phyloP scores from a whole-genome alignment of 208 protist genomes.

The Leishmania tropica region DNA sequence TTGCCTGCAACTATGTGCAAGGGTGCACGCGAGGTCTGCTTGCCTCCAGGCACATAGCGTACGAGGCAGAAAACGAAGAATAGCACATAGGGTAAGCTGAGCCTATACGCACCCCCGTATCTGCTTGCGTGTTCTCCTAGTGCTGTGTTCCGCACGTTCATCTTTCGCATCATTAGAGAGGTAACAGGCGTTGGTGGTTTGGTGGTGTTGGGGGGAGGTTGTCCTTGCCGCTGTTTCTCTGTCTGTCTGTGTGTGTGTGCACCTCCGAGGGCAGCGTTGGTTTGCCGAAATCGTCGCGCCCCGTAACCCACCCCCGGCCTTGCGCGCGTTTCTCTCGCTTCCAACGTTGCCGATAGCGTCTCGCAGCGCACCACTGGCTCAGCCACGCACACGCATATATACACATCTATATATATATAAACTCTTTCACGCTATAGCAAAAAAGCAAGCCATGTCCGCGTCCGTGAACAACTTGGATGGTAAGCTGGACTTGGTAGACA shows the following conservation, averaged over 20 bases:
- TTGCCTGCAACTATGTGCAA: not conserved
- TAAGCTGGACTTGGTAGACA: conserved; percentile 57
- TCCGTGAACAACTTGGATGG: conserved; percentile 34
- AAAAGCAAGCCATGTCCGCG: not conserved
- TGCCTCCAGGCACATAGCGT: not conserved
- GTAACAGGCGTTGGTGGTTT: too few relatives aligned
- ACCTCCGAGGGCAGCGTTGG: not conserved
- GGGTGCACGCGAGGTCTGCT: not conserved
- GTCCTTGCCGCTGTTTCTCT: not conserved
- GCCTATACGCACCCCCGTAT: not conserved
- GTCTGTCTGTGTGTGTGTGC: not conserved
- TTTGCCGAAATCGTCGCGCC: not conserved
- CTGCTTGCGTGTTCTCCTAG: not conserved
- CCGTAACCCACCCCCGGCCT: not conserved
- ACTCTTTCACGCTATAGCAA: too few relatives aligned
- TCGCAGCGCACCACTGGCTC: not conserved
- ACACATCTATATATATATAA: not conserved
- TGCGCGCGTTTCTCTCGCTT: not conserved
- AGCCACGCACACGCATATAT: not conserved
- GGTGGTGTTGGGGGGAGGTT: too few relatives aligned
- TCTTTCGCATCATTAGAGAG: too few relatives aligned
- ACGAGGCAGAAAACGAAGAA: not conserved
- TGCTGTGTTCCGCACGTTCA: too few relatives aligned
- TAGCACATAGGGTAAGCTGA: not conserved
- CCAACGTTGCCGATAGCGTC: not conserved